Evolutionary conservation across 2,329 filamentous ascomycete species (phyloP), one percentile per base, ranked within the genome.

Genomic region (Fusarium tanahbumbuense): DNA sequence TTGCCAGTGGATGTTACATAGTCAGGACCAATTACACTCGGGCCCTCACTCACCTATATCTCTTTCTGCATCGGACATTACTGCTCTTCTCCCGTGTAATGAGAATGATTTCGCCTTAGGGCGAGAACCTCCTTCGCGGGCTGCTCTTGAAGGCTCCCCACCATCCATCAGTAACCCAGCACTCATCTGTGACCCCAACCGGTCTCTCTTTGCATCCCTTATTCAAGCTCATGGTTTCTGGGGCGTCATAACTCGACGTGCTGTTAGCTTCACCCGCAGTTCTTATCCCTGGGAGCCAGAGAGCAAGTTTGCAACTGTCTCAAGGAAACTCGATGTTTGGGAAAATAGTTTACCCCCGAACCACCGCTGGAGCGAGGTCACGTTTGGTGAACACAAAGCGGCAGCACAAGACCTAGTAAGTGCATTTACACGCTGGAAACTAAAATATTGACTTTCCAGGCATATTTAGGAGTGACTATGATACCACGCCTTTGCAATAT

Each of bases 1-100:
- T 28, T 23, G 12, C 8, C 11, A 87, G 85, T 88, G 86, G 86
- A 88, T 88, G 85, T 73, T 88, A 34, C 84, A 88, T 72, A 87
- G 83, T 68, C 86, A 88, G 71, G 86, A 88, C 65, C 87, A 86
- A 67, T 79, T 88, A 25, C 85, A 87, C 65, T 87, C 85, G 1
- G 84, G 85, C 0, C 84, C 85, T 5, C 78, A 80, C 30, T 85
- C 84, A 13, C 85, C 86, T 5, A 80, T 86, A 4, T 84, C 85
- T 0, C 78, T 88, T 6, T 81, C 82, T 8, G 83, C 85, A 6
- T 80, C 81, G 34, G 86, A 88, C 63, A 88, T 88, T 45, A 87
- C 85, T 1, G 79, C 86, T 3, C 78, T 88, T 23, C 80, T 88
- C 2, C 86, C 86, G 0, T 82, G 84, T 72, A 81, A 85, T 60